Percentiles rank a stretch among this genome's conserved stretches.
Evolutionary conservation across 1,284 basidiomycete species (phyloP).

Genomic region (Gymnopus androsaceus): DNA sequence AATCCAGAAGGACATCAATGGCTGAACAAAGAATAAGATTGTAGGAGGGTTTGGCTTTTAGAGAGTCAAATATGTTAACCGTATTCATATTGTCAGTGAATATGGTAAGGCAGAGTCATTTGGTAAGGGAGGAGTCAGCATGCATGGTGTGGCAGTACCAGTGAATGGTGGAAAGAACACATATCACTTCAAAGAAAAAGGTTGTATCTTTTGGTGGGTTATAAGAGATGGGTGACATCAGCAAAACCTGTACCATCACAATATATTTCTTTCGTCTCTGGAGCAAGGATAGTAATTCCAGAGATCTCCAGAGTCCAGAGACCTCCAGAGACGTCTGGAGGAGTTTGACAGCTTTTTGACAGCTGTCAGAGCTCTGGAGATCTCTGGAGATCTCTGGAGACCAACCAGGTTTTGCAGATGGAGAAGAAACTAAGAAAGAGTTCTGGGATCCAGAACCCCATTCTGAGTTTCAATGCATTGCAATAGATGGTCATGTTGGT

Average conservation of each 20-base stretch:
- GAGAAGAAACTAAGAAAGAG: conserved; percentile 20
- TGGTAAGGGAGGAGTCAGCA: conserved; percentile 14
- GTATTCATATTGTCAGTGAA: conserved; percentile 30
- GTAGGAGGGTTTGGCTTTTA: conserved; percentile 18
- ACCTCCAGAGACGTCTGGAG: no score
- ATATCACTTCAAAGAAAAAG: conserved; percentile 34
- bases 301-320: no score
- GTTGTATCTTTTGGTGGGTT: conserved; percentile 17
- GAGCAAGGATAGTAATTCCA: no score
- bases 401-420: no score
- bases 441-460: conserved; percentile 34
- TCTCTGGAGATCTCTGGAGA: no score
- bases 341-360: no score
- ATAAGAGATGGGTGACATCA: conserved; percentile 5
- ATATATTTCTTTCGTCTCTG: no score
- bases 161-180: conserved; percentile 26
- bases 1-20: conserved; percentile 18
- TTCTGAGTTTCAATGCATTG: conserved; percentile 30
- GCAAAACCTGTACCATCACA: no score
- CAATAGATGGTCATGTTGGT: conserved; percentile 30
- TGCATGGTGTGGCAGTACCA: not conserved
- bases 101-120: conserved; percentile 17
- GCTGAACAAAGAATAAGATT: conserved; percentile 23
- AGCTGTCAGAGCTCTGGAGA: no score
- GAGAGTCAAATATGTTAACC: conserved; percentile 25